These are phyloP conservation scores for Clonostachys rosea DNA, from an alignment of 2,329 filamentous ascomycete genomes.

Conservation along the genomic window DNA sequence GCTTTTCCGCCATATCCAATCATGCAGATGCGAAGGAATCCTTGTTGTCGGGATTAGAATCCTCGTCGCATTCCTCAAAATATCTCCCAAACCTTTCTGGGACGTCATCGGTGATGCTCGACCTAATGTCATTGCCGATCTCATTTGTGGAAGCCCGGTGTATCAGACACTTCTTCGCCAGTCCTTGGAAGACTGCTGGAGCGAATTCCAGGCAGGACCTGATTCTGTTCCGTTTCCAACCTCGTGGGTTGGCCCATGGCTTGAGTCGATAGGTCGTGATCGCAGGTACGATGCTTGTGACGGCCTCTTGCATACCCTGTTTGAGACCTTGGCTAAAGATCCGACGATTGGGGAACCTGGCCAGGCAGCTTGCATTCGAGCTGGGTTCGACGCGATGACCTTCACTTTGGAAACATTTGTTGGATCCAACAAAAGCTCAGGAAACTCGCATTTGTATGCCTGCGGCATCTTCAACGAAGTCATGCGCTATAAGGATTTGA, in stretches of 20 bases:
- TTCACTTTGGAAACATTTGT: conserved; percentile 54
- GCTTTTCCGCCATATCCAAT: conserved; percentile 49
- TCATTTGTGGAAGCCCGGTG: conserved; percentile 70
- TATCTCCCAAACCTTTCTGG: conserved; percentile 80
- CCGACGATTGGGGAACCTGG: conserved; percentile 49
- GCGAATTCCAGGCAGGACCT: conserved; percentile 29
- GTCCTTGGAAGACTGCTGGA: conserved; percentile 44
- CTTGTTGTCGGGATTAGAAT: conserved; percentile 67
- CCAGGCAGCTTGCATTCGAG: conserved; percentile 56
- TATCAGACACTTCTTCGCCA: conserved; percentile 58
- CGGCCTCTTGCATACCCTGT: conserved; percentile 70
- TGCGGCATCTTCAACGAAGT: conserved; percentile 63
- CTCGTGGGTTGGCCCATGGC: conserved; percentile 74
- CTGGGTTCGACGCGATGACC: conserved; percentile 57
- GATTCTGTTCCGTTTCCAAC: conserved; percentile 60
- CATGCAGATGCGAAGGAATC: conserved; percentile 46
- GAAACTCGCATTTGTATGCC: conserved; percentile 55
- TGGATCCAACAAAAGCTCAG: conserved; percentile 36
- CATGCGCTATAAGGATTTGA: conserved; percentile 55
- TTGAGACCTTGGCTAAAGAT: conserved; percentile 58
- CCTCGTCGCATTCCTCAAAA: conserved; percentile 67
- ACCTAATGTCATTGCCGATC: conserved; percentile 75
- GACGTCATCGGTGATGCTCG: conserved; percentile 79
- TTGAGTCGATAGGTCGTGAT: conserved; percentile 70
- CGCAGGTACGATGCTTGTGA: conserved; percentile 78